These are phyloP conservation scores for Blastocystis sp. DNA, from an alignment of 352 stramenopile species.

Conservation along the genomic window DNA sequence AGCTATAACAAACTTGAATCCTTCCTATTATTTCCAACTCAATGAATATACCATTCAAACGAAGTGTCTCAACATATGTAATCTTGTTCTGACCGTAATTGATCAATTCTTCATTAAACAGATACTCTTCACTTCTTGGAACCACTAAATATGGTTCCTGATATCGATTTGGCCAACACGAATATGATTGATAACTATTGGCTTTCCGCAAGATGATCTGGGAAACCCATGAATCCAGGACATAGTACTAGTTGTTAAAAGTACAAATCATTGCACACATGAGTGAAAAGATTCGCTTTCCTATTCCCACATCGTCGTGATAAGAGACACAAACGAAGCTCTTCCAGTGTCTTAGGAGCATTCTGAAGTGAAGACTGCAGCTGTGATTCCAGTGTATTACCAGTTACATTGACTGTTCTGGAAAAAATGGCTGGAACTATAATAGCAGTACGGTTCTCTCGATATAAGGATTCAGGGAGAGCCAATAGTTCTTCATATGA, in stretches of 20 bases:
- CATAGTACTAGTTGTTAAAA: neutral
- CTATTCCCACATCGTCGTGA: neutral
- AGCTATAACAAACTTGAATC: conserved; percentile 21
- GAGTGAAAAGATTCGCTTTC: conserved; percentile 16
- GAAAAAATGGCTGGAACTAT: conserved; percentile 29
- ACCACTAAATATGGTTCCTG: conserved; percentile 50
- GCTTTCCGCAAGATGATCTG: neutral
- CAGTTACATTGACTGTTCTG: neutral
- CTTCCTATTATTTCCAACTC: neutral
- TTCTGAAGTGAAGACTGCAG: neutral
- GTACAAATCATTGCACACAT: neutral
- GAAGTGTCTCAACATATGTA: conserved; percentile 8
- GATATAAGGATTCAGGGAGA: neutral
- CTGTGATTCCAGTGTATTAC: neutral
- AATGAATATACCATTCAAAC: neutral
- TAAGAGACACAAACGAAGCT: neutral
- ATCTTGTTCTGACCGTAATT: conserved; percentile 56
- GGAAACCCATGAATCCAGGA: neutral
- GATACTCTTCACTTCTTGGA: neutral
- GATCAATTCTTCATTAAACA: conserved; percentile 22
- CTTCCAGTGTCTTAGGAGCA: neutral
- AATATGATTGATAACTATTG: neutral
- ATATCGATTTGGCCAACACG: conserved; percentile 35
- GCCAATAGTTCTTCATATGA: neutral
- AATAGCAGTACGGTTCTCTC: neutral